phyloP scores from a whole-genome alignment of 2,329 filamentous ascomycete genomes.

The Colletotrichum higginsianum region DNA sequence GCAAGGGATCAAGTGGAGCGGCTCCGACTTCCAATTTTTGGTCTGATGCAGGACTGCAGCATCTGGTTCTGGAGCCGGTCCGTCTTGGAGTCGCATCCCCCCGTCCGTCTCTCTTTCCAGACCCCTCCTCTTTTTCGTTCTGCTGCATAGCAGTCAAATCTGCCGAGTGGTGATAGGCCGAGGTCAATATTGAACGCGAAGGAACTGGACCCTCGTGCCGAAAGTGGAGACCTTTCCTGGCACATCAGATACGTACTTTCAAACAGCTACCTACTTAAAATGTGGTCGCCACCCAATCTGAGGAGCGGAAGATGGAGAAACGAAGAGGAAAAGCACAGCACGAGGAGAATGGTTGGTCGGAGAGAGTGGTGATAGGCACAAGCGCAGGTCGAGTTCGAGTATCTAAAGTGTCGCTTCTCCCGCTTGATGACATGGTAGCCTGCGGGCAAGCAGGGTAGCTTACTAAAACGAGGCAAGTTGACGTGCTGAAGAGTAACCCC shows the following conservation, averaged over 20 bases:
- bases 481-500: slow-evolving; percentile 21
- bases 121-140: not conserved
- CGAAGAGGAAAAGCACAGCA: slow-evolving; percentile 10
- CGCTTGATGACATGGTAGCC: slow-evolving; percentile 8
- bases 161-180: slow-evolving; percentile 37
- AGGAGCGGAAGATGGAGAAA: slow-evolving; percentile 9
- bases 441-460: slow-evolving; percentile 21
- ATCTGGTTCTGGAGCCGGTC: slow-evolving; percentile 9
- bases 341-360: not conserved
- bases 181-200: slow-evolving; percentile 25
- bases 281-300: slow-evolving; percentile 10
- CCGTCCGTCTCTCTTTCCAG: not conserved
- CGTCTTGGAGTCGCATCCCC: slow-evolving; percentile 7
- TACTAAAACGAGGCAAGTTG: slow-evolving; percentile 16
- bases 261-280: slow-evolving; percentile 2
- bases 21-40: not conserved
- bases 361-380: not conserved
- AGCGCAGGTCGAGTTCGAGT: slow-evolving; percentile 6
- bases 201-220: slow-evolving; percentile 30
- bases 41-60: slow-evolving; percentile 1
- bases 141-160: slow-evolving; percentile 14
- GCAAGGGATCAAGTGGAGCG: slow-evolving; percentile 26
- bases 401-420: slow-evolving; percentile 1
- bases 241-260: slow-evolving; percentile 20
- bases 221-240: slow-evolving; percentile 37